Evolutionary conservation across 2,329 filamentous ascomycete species (phyloP), one percentile per base, ranked within the genome.

Genomic region (Trichoderma sp.): DNA sequence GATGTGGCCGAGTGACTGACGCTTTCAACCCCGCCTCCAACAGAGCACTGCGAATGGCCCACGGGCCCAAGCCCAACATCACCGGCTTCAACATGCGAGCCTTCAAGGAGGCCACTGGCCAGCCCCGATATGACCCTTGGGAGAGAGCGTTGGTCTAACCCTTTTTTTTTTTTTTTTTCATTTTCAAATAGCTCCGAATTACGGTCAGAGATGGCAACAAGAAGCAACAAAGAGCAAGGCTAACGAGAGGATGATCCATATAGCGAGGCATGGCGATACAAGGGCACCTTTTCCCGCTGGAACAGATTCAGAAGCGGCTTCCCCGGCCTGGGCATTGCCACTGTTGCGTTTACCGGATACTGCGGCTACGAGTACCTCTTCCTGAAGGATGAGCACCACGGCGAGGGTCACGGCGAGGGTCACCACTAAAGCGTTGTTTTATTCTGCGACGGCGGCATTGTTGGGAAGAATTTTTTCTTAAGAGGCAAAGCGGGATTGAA

Each of bases 221-320:
- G 37, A 8, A 24, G 46, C 18, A 49, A n/a, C 21, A 13, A 21
- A 56, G 4, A 18, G 24, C 21, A 26, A 46, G 8, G 59, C 66
- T 68, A 56, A 69, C 46, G 1, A 1, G 3, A 13, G 26, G 26
- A 39, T 54, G 18, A 34, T 28, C 4, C 6, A 43, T 46, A 72
- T 79, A 99, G 96, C 78, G 96, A 99, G 85, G 87, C 92, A 78
- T 99, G 96, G 96, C 88, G 96, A 81, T 97, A 97, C 85, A 90
- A 87, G 43, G 96, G 95, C 72, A 90, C 88, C 66, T 98, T 97
- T 85, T 91, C 90, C 73, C 89, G 95, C 75, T 91, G 85, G 83
- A 97, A 97, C 83, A 91, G 96, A 75, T 96, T 97, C 85, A 94
- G 90, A 83, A 85, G 87, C 76, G 85, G 89, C 72, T 93, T 99